A percentile compares a stretch with the other conserved stretches of the same genome.
Evolutionary conservation across 1,139 yeast species (phyloP).

Genomic region (Pichia sp.): DNA sequence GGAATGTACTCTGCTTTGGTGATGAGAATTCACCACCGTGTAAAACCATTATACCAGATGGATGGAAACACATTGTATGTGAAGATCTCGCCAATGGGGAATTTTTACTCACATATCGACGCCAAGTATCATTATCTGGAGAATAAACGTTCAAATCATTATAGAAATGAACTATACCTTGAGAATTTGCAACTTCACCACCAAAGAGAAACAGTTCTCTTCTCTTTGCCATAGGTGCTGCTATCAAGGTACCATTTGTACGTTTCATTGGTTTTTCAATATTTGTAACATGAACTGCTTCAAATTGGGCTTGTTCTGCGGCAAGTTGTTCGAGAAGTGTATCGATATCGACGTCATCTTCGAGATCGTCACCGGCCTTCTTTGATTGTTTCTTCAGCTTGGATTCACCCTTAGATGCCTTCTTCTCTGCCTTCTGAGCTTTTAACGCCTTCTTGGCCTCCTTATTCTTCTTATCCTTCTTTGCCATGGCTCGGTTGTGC

Average conservation of each 20-base stretch:
- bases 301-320: slow-evolving; percentile 69
- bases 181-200: slow-evolving; percentile 62
- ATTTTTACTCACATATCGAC: slow-evolving; percentile 70
- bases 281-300: slow-evolving; percentile 57
- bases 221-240: slow-evolving; percentile 71
- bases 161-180: slow-evolving; percentile 56
- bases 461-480: slow-evolving; percentile 76
- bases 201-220: slow-evolving; percentile 81
- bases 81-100: slow-evolving; percentile 91
- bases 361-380: slow-evolving; percentile 62
- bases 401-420: slow-evolving; percentile 59
- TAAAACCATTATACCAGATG: slow-evolving; percentile 75
- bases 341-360: slow-evolving; percentile 85
- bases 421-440: slow-evolving; percentile 79
- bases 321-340: slow-evolving; percentile 74
- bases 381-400: slow-evolving; percentile 72
- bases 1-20: slow-evolving; percentile 92
- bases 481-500: slow-evolving; percentile 49
- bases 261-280: slow-evolving; percentile 59
- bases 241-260: slow-evolving; percentile 66
- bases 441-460: slow-evolving; percentile 88
- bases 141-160: slow-evolving; percentile 75
- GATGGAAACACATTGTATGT: slow-evolving; percentile 91
- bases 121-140: slow-evolving; percentile 78
- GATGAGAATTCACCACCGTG: slow-evolving; percentile 98